Evolutionary conservation across 108 stramenopile species (phyloP), one percentile per base, ranked within the genome.

Genomic region (Fistulifera solaris): DNA sequence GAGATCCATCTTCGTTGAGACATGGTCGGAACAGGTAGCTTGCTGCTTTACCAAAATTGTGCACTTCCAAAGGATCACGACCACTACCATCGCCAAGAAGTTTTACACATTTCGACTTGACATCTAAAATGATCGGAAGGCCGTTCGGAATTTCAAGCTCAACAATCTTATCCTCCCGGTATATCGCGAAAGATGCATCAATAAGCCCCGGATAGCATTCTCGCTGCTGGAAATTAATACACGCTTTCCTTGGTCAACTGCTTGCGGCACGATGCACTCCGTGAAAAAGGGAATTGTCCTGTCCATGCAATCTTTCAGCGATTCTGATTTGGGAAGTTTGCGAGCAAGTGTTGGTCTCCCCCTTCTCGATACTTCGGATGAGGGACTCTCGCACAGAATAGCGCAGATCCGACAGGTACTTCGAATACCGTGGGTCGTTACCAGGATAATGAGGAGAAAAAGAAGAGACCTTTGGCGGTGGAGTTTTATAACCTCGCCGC

Each of bases 111-210:
- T 85, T 83, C 1, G 72, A 69, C 47, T 70, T 70, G 15, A 83
- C 58, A 55, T 97, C 88, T 65, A 77, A 97, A 58, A 95, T 78
- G 0, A 97, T 62, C n/a, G 96, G 96, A 0, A 97, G 55, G n/a
- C 96, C 95, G 40, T 97, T 99, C 0, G 98, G 98, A 47, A 99
- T 93, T 64, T 99, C 89, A 16, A 99, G 61, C 6, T 71, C 90
- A 0, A 81, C 72, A 50, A 99, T 96, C 42, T 89, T 85, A 0
- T 95, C 93, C 26, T 85, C 86, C n/a, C 11, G 94, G 88, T 35
- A 99, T 98, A 25, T 89, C 94, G 58, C 96, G n/a, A 98, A 3
- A 99, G 68, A 65, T 98, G 89, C 94, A 98, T 97, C 11, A 98
- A 70, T 3, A 99, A 68, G 0, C 96, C 99, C 44, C 99, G 88